phyloP scores from a whole-genome alignment of 2,329 filamentous ascomycete species.

The Pestalotiopsis sp. region DNA sequence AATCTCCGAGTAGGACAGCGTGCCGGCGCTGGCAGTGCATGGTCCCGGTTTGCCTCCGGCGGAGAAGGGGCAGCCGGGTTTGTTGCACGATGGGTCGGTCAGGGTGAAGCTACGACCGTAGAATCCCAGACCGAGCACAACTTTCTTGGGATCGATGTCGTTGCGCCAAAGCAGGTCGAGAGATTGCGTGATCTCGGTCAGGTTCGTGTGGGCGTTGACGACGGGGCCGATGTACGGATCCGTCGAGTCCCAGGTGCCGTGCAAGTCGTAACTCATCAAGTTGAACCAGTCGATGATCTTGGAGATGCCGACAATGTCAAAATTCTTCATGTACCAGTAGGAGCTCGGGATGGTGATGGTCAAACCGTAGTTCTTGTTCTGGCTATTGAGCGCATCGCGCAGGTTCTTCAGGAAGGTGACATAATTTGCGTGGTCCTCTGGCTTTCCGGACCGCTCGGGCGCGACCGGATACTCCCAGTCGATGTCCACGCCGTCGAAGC shows the following conservation, averaged over 20 bases:
- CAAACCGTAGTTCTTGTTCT: slow-evolving; percentile 14
- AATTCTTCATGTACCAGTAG: slow-evolving; percentile 30
- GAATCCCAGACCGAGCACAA: slow-evolving; percentile 9
- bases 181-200: slow-evolving; percentile 1
- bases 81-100: slow-evolving; percentile 24
- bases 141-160: slow-evolving; percentile 1
- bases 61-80: slow-evolving; percentile 27
- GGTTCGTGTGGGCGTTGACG: slow-evolving; percentile 5
- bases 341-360: slow-evolving; percentile 18
- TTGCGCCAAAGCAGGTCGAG: slow-evolving; percentile 10
- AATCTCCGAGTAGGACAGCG: slow-evolving; percentile 29
- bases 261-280: slow-evolving; percentile 5
- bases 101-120: slow-evolving; percentile 21
- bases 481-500: slow-evolving; percentile 19
- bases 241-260: slow-evolving; percentile 11
- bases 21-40: slow-evolving; percentile 25
- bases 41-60: slow-evolving; percentile 20
- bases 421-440: slow-evolving; percentile 22
- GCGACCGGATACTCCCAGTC: slow-evolving; percentile 11
- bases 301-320: slow-evolving; percentile 25
- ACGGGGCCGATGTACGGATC: neutral
- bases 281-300: slow-evolving; percentile 1
- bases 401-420: slow-evolving; percentile 26
- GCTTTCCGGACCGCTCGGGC: slow-evolving; percentile 25
- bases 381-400: slow-evolving; percentile 14